Conservation (phyloP, 2,329 filamentous ascomycete genomes). For the Reticulascus tulasneorum region DNA sequence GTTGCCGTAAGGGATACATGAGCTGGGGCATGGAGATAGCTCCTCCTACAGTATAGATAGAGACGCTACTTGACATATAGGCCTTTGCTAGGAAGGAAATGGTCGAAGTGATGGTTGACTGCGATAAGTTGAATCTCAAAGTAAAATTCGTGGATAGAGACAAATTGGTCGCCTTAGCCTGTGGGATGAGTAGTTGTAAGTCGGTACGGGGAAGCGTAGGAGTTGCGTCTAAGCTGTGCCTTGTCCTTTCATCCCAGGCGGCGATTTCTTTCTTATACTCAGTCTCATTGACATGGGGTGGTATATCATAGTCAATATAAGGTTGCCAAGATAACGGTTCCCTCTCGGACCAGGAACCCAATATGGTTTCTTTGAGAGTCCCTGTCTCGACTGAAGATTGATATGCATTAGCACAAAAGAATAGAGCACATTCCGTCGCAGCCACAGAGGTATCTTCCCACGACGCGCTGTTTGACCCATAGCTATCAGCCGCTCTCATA, state of each 20-base stretch:
- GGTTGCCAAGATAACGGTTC: too few relatives aligned
- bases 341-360: too few relatives aligned
- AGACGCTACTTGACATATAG: neutral
- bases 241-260: too few relatives aligned
- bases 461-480: neutral
- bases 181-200: neutral
- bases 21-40: too few relatives aligned
- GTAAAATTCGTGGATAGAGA: neutral
- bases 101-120: neutral
- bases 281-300: neutral
- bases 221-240: too few relatives aligned
- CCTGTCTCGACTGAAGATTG: neutral
- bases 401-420: conserved; percentile 1
- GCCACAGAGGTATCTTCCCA: neutral
- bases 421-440: neutral
- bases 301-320: neutral
- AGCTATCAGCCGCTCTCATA: too few relatives aligned
- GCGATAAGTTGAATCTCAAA: neutral
- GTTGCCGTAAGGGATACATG: too few relatives aligned
- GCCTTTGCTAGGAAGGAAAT: neutral
- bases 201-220: neutral
- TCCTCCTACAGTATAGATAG: neutral
- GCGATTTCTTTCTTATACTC: too few relatives aligned
- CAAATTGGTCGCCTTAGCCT: neutral
- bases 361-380: neutral